phyloP scores from a whole-genome alignment of 345 rosid genomes.

The Eucalyptus shirleyi region DNA sequence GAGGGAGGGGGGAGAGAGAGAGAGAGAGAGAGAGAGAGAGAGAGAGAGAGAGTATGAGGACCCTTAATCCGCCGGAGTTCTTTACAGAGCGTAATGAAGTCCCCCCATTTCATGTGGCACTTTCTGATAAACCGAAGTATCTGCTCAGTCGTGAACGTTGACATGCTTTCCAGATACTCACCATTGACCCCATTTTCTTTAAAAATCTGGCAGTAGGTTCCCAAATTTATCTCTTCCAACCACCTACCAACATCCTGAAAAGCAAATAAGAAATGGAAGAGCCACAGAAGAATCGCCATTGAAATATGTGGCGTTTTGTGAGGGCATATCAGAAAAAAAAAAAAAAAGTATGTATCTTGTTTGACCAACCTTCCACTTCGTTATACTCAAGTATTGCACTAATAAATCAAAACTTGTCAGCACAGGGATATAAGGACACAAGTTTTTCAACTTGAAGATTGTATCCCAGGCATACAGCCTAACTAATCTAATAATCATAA shows the following conservation, averaged over 20 bases:
- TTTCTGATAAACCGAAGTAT: slow-evolving; percentile 91
- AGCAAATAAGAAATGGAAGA: neutral
- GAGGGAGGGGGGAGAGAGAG: neutral
- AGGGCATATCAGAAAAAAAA: neutral
- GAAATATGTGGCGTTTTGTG: neutral
- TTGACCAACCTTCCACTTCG: neutral
- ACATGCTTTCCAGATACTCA: slow-evolving; percentile 91
- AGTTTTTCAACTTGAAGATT: neutral
- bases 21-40: neutral
- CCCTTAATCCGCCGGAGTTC: slow-evolving; percentile 96
- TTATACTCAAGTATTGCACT: neutral
- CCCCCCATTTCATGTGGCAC: slow-evolving; percentile 98
- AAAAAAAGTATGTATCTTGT: neutral
- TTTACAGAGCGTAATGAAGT: slow-evolving; percentile 91
- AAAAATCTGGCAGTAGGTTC: slow-evolving; percentile 74
- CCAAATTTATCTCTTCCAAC: slow-evolving; percentile 88
- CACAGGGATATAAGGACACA: neutral
- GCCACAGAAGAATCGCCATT: neutral
- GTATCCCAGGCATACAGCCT: neutral
- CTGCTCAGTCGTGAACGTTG: slow-evolving; percentile 94
- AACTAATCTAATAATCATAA: neutral
- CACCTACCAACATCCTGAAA: slow-evolving; percentile 86
- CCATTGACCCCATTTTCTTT: slow-evolving; percentile 89
- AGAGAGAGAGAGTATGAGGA: neutral
- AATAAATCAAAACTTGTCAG: neutral